These are phyloP conservation scores for Omphalotus guepiniiformis DNA, from an alignment of 768 basidiomycete genomes.

Conservation along the genomic window DNA sequence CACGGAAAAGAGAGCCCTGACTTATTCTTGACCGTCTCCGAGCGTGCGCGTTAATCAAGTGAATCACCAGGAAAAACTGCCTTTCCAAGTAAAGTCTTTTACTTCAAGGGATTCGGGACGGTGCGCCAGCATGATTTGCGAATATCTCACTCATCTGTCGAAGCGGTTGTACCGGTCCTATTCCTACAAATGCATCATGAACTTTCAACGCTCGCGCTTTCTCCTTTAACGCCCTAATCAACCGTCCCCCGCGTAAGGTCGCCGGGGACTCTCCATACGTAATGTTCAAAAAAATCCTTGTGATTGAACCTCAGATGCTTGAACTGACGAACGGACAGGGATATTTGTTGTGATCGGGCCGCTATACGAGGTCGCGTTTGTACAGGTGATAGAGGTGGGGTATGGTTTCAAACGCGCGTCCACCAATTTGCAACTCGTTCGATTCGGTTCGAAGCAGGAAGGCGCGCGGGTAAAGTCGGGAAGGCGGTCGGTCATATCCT, in stretches of 20 bases:
- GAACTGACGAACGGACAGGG: constrained; percentile 40
- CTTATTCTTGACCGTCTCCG: constrained; percentile 72
- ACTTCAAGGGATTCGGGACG: constrained; percentile 87
- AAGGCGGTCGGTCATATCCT: constrained; percentile 23
- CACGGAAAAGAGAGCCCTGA: constrained; percentile 75
- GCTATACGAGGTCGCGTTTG: constrained; percentile 70
- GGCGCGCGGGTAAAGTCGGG: constrained; percentile 32
- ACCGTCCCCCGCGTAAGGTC: too few species aligned
- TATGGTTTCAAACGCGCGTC: constrained; percentile 71
- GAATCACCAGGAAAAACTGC: constrained; percentile 5
- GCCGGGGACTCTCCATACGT: constrained; percentile 79
- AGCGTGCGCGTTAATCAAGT: constrained; percentile 29
- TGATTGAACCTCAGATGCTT: neutral
- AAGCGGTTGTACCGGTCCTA: constrained; percentile 61
- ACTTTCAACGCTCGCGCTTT: constrained; percentile 70
- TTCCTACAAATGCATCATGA: constrained; percentile 62
- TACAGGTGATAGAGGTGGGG: constrained; percentile 64
- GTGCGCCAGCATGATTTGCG: constrained; percentile 88
- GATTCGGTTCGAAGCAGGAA: too few species aligned
- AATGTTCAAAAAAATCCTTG: too few species aligned
- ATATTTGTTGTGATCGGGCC: constrained; percentile 76
- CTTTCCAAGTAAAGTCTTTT: too few species aligned
- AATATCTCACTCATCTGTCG: constrained; percentile 62
- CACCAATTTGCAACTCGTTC: constrained; percentile 81
- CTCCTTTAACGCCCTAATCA: too few species aligned